Conservation (phyloP, 805 yeast species). For the Wickerhamomyces ciferrii region DNA sequence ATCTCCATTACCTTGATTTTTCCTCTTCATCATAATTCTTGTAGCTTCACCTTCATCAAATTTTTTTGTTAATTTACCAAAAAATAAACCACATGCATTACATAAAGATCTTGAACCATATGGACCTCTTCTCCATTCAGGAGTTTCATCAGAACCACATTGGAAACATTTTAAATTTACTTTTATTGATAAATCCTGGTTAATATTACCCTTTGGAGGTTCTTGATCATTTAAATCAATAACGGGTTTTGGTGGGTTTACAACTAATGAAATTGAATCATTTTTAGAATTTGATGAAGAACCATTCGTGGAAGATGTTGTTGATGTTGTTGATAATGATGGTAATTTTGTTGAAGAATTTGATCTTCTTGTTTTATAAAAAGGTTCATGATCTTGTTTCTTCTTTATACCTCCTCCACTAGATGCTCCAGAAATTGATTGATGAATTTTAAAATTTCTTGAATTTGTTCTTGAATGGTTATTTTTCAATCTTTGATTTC, state of each 20-base stretch:
- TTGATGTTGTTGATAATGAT: background rate
- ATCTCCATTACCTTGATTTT: slow-evolving; percentile 19
- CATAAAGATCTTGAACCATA: slow-evolving; percentile 77
- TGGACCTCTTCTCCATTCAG: slow-evolving; percentile 94
- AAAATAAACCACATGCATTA: slow-evolving; percentile 88
- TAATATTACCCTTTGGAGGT: slow-evolving; percentile 5
- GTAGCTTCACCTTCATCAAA: slow-evolving; percentile 31
- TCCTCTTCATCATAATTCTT: slow-evolving; percentile 17
- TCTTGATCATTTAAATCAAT: background rate
- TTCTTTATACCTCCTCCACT: too few relatives aligned
- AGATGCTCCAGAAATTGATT: background rate
- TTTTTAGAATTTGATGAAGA: background rate
- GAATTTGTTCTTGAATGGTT: background rate
- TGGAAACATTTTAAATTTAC: slow-evolving; percentile 43
- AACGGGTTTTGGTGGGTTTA: slow-evolving; percentile 16
- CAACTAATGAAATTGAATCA: slow-evolving; percentile 12
- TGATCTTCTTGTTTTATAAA: background rate
- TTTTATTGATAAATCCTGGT: slow-evolving; percentile 13
- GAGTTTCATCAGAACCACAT: slow-evolving; percentile 72
- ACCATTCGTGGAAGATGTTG: too few relatives aligned
- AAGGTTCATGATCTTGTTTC: background rate
- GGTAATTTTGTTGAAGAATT: background rate
- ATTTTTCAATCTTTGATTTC: too few relatives aligned
- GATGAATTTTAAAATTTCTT: background rate
- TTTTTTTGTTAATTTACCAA: slow-evolving; percentile 51